Evolutionary conservation across 352 stramenopile genomes (phyloP), one percentile per base, ranked within the genome.

Genomic region (Phytophthora tentaculata): DNA sequence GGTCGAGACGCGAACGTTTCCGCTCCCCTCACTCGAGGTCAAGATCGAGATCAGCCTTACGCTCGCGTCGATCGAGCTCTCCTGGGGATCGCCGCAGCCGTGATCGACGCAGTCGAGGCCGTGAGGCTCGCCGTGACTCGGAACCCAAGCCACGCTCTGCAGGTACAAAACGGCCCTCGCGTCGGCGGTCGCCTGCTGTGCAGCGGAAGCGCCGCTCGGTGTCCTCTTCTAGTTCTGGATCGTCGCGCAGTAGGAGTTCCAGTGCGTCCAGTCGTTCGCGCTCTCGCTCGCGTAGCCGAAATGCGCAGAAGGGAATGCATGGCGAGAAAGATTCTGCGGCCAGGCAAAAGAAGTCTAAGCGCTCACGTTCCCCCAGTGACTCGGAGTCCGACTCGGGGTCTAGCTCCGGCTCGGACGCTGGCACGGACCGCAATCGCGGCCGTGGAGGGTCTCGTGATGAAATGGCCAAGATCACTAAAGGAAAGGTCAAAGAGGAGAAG

Each of bases 1-100:
- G 39, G n/a, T 32, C 48, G 10, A 72, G 66, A 50, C 76, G 61
- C 9, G 65, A 86, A 24, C 80, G 77, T 8, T 69, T 75, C 32
- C 63, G 60, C 14, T 76, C 71, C 3, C 50, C 63, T 16, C 44
- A 58, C 16, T 67, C 63, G 10, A 56, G 57, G 39, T 61, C 67
- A 1, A 62, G 56, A 32, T 78, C 74, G 13, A 66, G 44, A 43
- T 62, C 49, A 29, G 13, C 39, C 5, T 45, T 7, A 45, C 20
- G 55, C 41, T 76, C 68, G n/a, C 37, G 56, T 49, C 53, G 56
- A 23, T 76, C 69, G 8, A 65, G 52, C 32, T 65, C 47, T 61
- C 32, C 28, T 22, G n/a, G 16, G 16, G 29, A 70, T 28, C 51
- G 49, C 59, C 53, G 58, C 22, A 61, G 56, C 26, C 62, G 63